Evolutionary conservation across 768 basidiomycete species (phyloP).

Genomic region (Xerocomus potaroensis): DNA sequence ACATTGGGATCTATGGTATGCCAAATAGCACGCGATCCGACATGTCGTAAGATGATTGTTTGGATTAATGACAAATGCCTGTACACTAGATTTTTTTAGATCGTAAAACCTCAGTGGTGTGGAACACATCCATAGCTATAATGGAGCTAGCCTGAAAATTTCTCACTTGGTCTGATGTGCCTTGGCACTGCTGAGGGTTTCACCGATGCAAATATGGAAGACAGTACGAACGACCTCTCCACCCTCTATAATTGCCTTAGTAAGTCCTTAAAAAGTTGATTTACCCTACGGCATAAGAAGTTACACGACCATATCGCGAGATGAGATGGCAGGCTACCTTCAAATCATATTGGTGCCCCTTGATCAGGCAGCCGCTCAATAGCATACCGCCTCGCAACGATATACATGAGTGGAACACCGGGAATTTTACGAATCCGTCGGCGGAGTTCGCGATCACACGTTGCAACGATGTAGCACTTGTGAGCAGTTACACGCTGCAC

Average conservation of each 20-base stretch:
- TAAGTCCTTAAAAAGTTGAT: background rate
- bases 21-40: too few species aligned
- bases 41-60: too few species aligned
- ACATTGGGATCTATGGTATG: too few species aligned
- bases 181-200: too few species aligned
- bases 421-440: conserved; percentile 89
- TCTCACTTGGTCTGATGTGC: too few species aligned
- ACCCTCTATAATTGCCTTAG: background rate
- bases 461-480: conserved; percentile 96
- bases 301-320: background rate
- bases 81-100: too few species aligned
- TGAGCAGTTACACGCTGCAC: conserved; percentile 93
- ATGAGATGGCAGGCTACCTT: background rate
- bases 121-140: too few species aligned
- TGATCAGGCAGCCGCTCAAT: conserved; percentile 95
- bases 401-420: conserved; percentile 96
- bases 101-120: too few species aligned
- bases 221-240: background rate
- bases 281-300: background rate
- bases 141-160: too few species aligned
- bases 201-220: background rate
- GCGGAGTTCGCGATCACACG: conserved; percentile 93
- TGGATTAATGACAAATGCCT: too few species aligned
- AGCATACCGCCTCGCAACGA: conserved; percentile 86
- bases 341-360: conserved; percentile 61